Evolutionary conservation across 176 grass and related monocot genomes (phyloP).

Genomic region (Ensete glaucum): DNA sequence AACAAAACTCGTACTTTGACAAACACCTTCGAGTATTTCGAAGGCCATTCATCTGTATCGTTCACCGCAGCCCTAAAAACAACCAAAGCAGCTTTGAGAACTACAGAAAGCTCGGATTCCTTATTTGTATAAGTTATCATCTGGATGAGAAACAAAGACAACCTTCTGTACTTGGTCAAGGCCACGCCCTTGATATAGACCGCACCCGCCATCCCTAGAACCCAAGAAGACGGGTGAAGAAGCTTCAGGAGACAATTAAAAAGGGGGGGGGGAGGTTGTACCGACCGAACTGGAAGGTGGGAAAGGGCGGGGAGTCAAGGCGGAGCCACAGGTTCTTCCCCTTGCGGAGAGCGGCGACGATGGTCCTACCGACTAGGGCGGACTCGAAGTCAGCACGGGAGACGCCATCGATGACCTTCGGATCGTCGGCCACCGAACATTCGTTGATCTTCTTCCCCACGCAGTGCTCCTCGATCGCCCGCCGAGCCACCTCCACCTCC

Average conservation of each 20-base stretch:
- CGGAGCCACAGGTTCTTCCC: conserved; percentile 89
- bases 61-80: conserved; percentile 53
- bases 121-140: neutral
- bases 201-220: conserved; percentile 69
- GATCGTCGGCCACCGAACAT: conserved; percentile 53
- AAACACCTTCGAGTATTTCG: conserved; percentile 90
- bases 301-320: conserved; percentile 75
- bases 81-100: neutral
- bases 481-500: conserved; percentile 83
- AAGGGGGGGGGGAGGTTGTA: neutral
- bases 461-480: conserved; percentile 71
- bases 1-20: conserved; percentile 37
- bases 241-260: neutral
- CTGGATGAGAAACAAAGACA: neutral
- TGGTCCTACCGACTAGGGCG: conserved; percentile 50
- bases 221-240: neutral
- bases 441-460: conserved; percentile 51
- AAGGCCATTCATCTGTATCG: conserved; percentile 79
- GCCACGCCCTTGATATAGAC: conserved; percentile 78
- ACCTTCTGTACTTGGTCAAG: conserved; percentile 84
- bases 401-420: conserved; percentile 47
- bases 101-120: neutral
- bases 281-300: conserved; percentile 92
- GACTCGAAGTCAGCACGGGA: conserved; percentile 38
- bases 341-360: conserved; percentile 52